phyloP scores from a whole-genome alignment of 331 rosid species.

The Dryas integrifolia region DNA sequence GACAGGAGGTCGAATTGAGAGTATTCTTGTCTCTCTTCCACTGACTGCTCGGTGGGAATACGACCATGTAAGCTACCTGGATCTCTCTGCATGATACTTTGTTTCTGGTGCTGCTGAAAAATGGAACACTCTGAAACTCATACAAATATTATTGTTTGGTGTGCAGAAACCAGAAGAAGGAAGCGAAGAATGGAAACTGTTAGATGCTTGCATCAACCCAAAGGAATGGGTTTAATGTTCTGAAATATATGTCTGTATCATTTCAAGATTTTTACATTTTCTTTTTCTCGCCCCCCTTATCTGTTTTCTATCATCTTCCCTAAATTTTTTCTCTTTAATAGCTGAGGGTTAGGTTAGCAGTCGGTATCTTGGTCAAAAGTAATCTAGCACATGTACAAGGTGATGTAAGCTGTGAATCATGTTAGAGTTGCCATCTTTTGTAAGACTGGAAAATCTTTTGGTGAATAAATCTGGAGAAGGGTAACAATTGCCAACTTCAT shows the following conservation, averaged over 20 bases:
- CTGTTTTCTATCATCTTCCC: neutral
- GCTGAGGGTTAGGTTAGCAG: constrained; percentile 27
- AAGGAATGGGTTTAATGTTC: constrained; percentile 70
- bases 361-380: constrained; percentile 17
- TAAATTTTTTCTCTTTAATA: neutral
- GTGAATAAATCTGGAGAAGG: neutral
- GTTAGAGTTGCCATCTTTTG: neutral
- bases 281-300: neutral
- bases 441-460: neutral
- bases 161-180: constrained; percentile 95
- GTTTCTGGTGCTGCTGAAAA: constrained; percentile 11
- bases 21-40: constrained; percentile 97
- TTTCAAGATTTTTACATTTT: neutral
- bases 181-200: constrained; percentile 94
- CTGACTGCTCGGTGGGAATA: constrained; percentile 93
- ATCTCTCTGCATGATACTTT: constrained; percentile 13
- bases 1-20: constrained; percentile 97
- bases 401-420: constrained; percentile 13
- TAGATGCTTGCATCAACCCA: constrained; percentile 96
- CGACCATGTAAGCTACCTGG: constrained; percentile 64
- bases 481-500: neutral
- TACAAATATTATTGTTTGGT: constrained; percentile 17
- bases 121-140: neutral
- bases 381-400: constrained; percentile 10
- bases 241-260: neutral